A percentile compares a stretch with the other conserved stretches of the same genome.
Conservation (phyloP, 208 protist genomes). For the Trypanosoma congolense region DNA sequence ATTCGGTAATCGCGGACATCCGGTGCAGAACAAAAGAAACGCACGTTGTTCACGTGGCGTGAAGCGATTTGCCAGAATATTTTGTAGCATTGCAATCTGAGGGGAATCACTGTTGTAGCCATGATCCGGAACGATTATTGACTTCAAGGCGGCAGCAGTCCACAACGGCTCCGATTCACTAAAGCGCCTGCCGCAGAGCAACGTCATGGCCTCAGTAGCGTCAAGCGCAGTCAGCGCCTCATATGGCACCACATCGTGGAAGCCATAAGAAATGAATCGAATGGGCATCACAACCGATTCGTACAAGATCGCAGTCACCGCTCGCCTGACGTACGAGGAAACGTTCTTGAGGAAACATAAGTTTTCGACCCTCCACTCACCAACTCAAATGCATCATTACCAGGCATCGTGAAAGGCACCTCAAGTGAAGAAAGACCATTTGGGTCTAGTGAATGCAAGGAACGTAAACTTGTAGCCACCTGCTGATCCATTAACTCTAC, state of each 20-base stretch:
- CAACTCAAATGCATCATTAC: slow-evolving; percentile 64
- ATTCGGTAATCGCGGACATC: slow-evolving; percentile 77
- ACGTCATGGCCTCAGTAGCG: slow-evolving; percentile 47
- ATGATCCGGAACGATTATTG: slow-evolving; percentile 84
- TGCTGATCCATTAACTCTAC: slow-evolving; percentile 53
- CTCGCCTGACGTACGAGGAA: slow-evolving; percentile 50
- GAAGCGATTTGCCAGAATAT: slow-evolving; percentile 58
- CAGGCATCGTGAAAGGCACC: slow-evolving; percentile 82
- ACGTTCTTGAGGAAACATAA: slow-evolving; percentile 50
- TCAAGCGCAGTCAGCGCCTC: slow-evolving; percentile 63
- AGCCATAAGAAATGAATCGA: slow-evolving; percentile 61
- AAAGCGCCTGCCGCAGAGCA: slow-evolving; percentile 56
- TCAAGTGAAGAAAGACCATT: slow-evolving; percentile 43
- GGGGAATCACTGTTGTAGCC: slow-evolving; percentile 84
- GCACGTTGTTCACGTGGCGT: slow-evolving; percentile 72
- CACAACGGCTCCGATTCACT: slow-evolving; percentile 58
- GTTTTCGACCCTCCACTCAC: slow-evolving; percentile 36
- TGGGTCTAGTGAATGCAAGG: slow-evolving; percentile 33
- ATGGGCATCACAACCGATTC: slow-evolving; percentile 65
- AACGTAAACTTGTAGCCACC: slow-evolving; percentile 39
- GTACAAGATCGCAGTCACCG: slow-evolving; percentile 58
- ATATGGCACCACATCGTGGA: slow-evolving; percentile 61
- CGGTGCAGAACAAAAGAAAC: slow-evolving; percentile 89
- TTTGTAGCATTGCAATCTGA: slow-evolving; percentile 68
- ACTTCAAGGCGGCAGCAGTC: slow-evolving; percentile 64